Conservation (phyloP, 148 eudicot species). For the Camellia sinensis region DNA sequence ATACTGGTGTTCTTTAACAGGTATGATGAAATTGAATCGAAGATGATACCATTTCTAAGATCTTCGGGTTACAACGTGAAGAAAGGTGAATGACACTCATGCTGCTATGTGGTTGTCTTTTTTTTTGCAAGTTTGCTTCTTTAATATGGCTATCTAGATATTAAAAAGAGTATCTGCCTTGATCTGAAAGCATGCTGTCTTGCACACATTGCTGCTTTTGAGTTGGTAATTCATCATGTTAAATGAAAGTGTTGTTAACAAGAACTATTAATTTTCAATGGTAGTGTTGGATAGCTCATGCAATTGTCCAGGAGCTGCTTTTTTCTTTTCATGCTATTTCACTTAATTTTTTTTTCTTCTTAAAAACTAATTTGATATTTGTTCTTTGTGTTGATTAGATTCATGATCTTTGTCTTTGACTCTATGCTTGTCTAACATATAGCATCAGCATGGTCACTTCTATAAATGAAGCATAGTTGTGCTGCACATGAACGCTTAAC, state of each 20-base stretch:
- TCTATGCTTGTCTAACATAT: not conserved
- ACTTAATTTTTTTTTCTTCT: no score
- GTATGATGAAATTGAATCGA: conserved; percentile 86
- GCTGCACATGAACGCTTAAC: no score
- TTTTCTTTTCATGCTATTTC: not conserved
- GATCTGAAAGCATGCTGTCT: not conserved
- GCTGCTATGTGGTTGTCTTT: not conserved
- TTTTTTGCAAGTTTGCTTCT: not conserved
- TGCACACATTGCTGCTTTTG: not conserved
- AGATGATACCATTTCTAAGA: conserved; percentile 75
- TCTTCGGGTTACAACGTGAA: conserved; percentile 87
- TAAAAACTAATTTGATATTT: no score
- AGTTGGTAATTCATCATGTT: not conserved
- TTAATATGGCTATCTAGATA: not conserved
- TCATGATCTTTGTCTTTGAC: not conserved
- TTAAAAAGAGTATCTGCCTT: not conserved
- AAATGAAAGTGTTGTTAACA: not conserved
- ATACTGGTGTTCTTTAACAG: conserved; percentile 28
- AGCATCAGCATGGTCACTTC: no score
- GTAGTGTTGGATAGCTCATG: not conserved
- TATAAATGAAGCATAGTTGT: no score
- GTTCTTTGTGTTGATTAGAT: not conserved
- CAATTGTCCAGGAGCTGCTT: not conserved
- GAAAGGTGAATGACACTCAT: conserved; percentile 57
- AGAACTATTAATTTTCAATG: not conserved